Percentiles rank a stretch among this genome's conserved stretches.
Evolutionary conservation across 495 filamentous ascomycete genomes (phyloP).

Genomic region (Lasiosphaeria ovina): DNA sequence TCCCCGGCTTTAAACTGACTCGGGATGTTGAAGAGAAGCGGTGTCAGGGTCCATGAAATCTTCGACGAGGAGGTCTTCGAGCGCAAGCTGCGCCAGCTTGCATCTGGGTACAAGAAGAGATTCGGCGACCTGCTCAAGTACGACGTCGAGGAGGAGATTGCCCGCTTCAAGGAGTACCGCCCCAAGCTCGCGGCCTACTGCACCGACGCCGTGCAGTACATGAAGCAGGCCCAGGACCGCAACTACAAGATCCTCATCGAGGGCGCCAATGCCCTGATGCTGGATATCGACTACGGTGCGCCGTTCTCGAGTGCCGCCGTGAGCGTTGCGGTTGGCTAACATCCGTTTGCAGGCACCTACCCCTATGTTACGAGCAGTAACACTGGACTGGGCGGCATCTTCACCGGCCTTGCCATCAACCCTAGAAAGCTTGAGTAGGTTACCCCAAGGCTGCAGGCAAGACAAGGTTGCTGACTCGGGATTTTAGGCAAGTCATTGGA

Average conservation of each 20-base stretch:
- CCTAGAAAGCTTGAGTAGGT: constrained; percentile 45
- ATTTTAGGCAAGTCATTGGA: constrained; percentile 58
- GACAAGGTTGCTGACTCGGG: neutral
- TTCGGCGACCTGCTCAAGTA: constrained; percentile 75
- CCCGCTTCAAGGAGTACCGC: constrained; percentile 61
- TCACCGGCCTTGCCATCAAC: constrained; percentile 65
- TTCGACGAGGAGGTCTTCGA: constrained; percentile 69
- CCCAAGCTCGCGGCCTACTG: constrained; percentile 63
- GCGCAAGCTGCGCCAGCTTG: constrained; percentile 64
- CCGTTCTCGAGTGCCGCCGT: neutral
- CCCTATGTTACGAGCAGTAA: constrained; percentile 82
- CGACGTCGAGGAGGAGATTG: constrained; percentile 78
- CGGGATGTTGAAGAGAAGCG: constrained; percentile 47
- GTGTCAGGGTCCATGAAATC: constrained; percentile 73
- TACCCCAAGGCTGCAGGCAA: constrained; percentile 31
- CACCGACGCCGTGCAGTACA: constrained; percentile 64
- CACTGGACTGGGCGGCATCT: constrained; percentile 71
- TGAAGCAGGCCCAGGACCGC: constrained; percentile 54
- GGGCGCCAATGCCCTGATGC: constrained; percentile 78
- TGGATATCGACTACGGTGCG: constrained; percentile 42
- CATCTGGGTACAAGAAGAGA: constrained; percentile 63
- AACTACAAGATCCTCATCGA: constrained; percentile 74
- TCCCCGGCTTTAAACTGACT: neutral
- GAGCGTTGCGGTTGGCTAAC: constrained; percentile 1
- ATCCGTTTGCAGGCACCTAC: constrained; percentile 57